These are phyloP conservation scores for Pseudogymnoascus sp. DNA, from an alignment of 2,329 filamentous ascomycete species.

Conservation along the genomic window DNA sequence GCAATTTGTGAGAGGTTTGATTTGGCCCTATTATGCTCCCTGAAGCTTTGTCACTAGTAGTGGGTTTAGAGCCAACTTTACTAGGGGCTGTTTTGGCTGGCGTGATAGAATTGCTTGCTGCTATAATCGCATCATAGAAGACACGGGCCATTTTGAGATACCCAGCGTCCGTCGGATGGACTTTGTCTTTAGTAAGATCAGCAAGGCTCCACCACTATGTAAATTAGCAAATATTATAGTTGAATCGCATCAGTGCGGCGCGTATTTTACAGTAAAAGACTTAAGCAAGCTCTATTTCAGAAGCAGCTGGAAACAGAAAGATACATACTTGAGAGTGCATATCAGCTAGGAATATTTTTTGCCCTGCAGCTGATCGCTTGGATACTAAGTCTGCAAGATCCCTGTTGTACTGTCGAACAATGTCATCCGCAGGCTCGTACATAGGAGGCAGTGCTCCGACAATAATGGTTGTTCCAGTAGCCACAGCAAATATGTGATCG, in stretches of 20 bases:
- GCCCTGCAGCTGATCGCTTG: not conserved
- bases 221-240: not conserved
- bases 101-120: not conserved
- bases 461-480: not conserved
- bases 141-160: not conserved
- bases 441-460: not conserved
- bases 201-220: slow-evolving; percentile 13
- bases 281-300: not conserved
- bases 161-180: not conserved
- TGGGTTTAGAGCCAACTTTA: not conserved
- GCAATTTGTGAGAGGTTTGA: not conserved
- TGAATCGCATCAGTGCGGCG: not conserved
- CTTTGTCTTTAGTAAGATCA: slow-evolving; percentile 7
- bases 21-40: not conserved
- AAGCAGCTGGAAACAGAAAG: not conserved
- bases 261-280: not conserved
- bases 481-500: not conserved
- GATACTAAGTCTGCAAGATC: not conserved
- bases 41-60: not conserved
- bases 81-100: not conserved
- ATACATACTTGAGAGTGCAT: not conserved
- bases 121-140: not conserved
- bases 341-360: not conserved
- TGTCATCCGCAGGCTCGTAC: not conserved
- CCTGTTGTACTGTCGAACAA: not conserved